These are phyloP conservation scores for Saturnispora quitensis DNA, from an alignment of 805 yeast genomes.

Conservation along the genomic window DNA sequence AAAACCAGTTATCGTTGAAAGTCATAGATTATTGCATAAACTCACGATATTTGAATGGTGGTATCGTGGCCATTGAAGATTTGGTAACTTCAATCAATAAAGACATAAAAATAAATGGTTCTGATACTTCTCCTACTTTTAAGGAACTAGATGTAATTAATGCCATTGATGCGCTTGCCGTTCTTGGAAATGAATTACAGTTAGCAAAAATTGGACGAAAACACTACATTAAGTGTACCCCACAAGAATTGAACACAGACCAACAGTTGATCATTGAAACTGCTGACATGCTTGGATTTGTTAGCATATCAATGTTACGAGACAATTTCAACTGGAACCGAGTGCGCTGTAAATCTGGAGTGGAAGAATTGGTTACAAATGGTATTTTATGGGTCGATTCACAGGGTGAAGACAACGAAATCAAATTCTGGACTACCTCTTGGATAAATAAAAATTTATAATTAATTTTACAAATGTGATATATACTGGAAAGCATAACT, in stretches of 20 bases:
- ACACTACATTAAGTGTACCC: slow-evolving; percentile 52
- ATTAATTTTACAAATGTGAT: slow-evolving; percentile 44
- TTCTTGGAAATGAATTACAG: slow-evolving; percentile 65
- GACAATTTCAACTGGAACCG: slow-evolving; percentile 75
- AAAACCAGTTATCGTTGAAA: slow-evolving; percentile 60
- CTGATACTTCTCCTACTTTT: slow-evolving; percentile 25
- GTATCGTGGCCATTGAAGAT: slow-evolving; percentile 58
- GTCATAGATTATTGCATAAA: slow-evolving; percentile 68
- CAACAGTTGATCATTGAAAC: slow-evolving; percentile 65
- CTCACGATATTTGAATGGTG: slow-evolving; percentile 72
- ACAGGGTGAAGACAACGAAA: slow-evolving; percentile 34
- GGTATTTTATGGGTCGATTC: slow-evolving; percentile 85
- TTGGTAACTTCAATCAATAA: slow-evolving; percentile 29
- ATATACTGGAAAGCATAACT: slow-evolving; percentile 89
- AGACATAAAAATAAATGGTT: slow-evolving; percentile 12
- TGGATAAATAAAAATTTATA: slow-evolving; percentile 39
- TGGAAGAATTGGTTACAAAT: slow-evolving; percentile 70
- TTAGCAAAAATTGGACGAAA: slow-evolving; percentile 48
- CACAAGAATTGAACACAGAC: slow-evolving; percentile 56
- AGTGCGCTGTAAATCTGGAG: slow-evolving; percentile 48
- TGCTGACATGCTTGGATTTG: slow-evolving; percentile 70
- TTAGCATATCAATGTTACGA: slow-evolving; percentile 48
- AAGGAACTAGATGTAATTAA: slow-evolving; percentile 45
- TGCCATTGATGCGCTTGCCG: slow-evolving; percentile 43
- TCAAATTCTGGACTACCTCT: slow-evolving; percentile 64